Conservation (phyloP, 1,284 basidiomycete genomes). For the Amylostereum areolatum region DNA sequence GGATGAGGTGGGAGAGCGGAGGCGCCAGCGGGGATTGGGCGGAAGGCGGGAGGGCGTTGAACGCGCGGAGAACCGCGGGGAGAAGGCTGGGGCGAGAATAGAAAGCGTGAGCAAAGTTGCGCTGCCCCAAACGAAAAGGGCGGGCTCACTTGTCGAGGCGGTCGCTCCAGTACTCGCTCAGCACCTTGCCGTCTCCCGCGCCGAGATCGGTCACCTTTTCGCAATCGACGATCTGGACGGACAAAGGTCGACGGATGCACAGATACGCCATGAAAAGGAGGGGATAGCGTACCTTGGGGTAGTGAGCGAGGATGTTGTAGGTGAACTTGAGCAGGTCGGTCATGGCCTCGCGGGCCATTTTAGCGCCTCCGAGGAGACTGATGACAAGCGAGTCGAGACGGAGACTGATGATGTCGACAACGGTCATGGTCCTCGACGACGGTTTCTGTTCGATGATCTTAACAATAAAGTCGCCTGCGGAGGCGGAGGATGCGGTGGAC, state of each 20-base stretch:
- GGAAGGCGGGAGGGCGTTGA: slow-evolving; percentile 53
- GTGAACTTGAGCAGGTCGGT: slow-evolving; percentile 71
- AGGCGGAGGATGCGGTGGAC: slow-evolving; percentile 46
- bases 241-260: not conserved
- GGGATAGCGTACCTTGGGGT: slow-evolving; percentile 40
- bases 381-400: slow-evolving; percentile 50
- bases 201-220: slow-evolving; percentile 13
- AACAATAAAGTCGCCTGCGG: slow-evolving; percentile 40
- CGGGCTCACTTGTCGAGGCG: slow-evolving; percentile 58
- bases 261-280: not conserved
- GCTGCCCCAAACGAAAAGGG: not conserved
- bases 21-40: slow-evolving; percentile 55
- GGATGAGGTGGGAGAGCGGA: slow-evolving; percentile 71
- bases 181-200: slow-evolving; percentile 27
- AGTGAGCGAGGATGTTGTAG: slow-evolving; percentile 73
- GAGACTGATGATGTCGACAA: slow-evolving; percentile 52
- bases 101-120: not conserved
- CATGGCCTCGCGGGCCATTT: slow-evolving; percentile 64
- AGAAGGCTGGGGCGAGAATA: slow-evolving; percentile 37
- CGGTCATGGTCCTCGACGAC: slow-evolving; percentile 36
- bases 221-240: slow-evolving; percentile 9
- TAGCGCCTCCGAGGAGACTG: slow-evolving; percentile 41
- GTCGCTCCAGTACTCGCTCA: slow-evolving; percentile 66
- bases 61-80: slow-evolving; percentile 54
- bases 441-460: slow-evolving; percentile 57